Base-by-base conservation (phyloP, 2,329 filamentous ascomycete genomes). In the Kalaharituber pfeilii region DNA sequence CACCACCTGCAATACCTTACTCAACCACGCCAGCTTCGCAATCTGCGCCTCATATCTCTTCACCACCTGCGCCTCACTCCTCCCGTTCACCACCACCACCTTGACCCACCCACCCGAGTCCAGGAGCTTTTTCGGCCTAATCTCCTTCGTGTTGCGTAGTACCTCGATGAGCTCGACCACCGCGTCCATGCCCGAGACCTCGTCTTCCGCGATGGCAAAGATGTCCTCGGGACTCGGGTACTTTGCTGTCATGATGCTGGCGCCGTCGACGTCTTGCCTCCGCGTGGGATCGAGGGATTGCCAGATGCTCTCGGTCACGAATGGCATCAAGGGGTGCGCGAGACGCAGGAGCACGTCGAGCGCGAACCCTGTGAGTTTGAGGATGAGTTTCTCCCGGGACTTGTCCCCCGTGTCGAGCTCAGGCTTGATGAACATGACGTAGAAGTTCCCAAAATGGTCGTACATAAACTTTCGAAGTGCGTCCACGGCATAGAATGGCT, bases 291-390 rank as follows among this genome's bases (percentile, higher is more conserved):
- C 53, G 15, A 61, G 56, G 20, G 15, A 52, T 51, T 64, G 62
- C 62, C 62, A 64, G 6, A 63, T 56, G 11, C 56, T 54, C 51
- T 64, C 62, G 1, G 62, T 61, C 42, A 62, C 53, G 52, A 60
- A 64, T 13, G 62, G 62, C 53, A 61, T 60, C 47, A 64, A 60
- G 8, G 62, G 62, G 28, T 64, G 62, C 11, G 56, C 55, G 33
- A 62, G 54, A 9, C 62, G 55, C 36, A 62, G 45, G 47, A 50
- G 52, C 26, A 51, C 29, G 24, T 61, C 59, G 9, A 59, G 50
- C 13, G 52, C 49, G 30, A 54, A 50, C 18, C 52, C 52, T 22
- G 54, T 52, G 30, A 61, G 47, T 18, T 22, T 15, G 13, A 47
- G 20, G 11, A 22, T 22, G 11, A 25, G 11, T 11, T 20, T 11